Percentiles rank a stretch among this genome's conserved stretches.
phyloP scores from a whole-genome alignment of 2,329 filamentous ascomycete species.

The Ceratocystis diversiconidia region DNA sequence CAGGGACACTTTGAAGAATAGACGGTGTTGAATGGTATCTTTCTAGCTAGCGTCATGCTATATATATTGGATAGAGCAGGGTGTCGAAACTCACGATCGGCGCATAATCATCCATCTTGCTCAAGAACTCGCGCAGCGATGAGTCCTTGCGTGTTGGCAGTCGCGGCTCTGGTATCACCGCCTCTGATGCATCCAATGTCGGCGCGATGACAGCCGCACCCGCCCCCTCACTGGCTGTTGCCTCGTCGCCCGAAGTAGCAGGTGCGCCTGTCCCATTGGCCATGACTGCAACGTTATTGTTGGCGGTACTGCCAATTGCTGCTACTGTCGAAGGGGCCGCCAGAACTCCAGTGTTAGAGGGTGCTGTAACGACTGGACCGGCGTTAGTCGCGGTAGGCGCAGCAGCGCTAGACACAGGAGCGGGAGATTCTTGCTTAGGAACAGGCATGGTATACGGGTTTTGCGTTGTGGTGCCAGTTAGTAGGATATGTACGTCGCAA shows the following conservation, averaged over 20 bases:
- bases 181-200: slow-evolving; percentile 29
- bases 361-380: neutral
- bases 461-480: neutral
- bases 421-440: neutral
- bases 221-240: slow-evolving; percentile 53
- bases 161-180: slow-evolving; percentile 40
- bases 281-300: slow-evolving; percentile 78
- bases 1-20: neutral
- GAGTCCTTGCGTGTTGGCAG: slow-evolving; percentile 78
- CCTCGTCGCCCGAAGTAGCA: slow-evolving; percentile 49
- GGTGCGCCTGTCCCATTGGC: slow-evolving; percentile 53
- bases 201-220: slow-evolving; percentile 25
- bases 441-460: neutral
- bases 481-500: neutral
- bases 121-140: slow-evolving; percentile 79
- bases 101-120: slow-evolving; percentile 96
- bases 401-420: neutral
- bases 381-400: neutral
- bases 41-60: neutral
- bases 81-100: slow-evolving; percentile 62
- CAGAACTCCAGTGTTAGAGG: neutral
- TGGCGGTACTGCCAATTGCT: slow-evolving; percentile 25
- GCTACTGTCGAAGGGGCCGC: neutral
- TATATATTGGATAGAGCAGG: neutral
- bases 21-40: too few species aligned